Conservation (phyloP, 768 basidiomycete species). For the Tylopilus subfusipes region DNA sequence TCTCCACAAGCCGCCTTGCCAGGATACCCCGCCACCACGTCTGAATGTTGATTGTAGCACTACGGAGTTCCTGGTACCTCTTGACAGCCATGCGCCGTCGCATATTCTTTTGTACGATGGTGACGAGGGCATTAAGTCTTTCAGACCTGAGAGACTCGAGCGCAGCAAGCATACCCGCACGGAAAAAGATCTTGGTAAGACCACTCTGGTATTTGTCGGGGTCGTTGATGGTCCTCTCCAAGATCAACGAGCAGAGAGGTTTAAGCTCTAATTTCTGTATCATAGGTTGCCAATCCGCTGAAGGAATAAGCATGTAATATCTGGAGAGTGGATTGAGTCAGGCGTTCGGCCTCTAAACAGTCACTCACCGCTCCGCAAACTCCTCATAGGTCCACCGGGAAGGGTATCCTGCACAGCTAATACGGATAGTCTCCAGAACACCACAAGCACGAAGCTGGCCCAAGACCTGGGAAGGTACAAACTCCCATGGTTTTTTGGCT, state of each 20-base stretch:
- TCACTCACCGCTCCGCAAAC: conserved; percentile 87
- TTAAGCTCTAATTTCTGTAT: conserved; percentile 78
- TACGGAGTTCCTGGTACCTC: conserved; percentile 67
- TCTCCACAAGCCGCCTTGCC: conserved; percentile 68
- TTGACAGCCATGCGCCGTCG: conserved; percentile 80
- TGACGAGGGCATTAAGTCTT: conserved; percentile 85
- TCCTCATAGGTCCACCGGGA: conserved; percentile 98
- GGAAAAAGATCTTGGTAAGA: conserved; percentile 97
- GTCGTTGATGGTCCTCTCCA: conserved; percentile 85
- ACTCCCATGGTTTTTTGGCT: conserved; percentile 94
- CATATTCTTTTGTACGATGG: conserved; percentile 97
- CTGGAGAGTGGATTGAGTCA: conserved; percentile 40
- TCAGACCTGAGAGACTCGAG: conserved; percentile 88
- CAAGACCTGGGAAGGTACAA: conserved; percentile 91
- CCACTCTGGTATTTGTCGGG: conserved; percentile 97
- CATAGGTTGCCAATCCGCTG: conserved; percentile 81
- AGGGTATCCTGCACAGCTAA: conserved; percentile 98
- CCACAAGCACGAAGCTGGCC: conserved; percentile 96
- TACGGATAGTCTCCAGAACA: conserved; percentile 97
- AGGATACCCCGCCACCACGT: conserved; percentile 91
- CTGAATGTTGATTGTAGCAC: conserved; percentile 81
- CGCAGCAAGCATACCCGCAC: conserved; percentile 97
- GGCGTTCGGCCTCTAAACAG: conserved; percentile 3
- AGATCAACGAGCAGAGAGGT: conserved; percentile 77
- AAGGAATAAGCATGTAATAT: conserved; percentile 95